Evolutionary conservation across 257 asterid species (phyloP), one percentile per base, ranked within the genome.

Genomic region (Penstemon eatonii): DNA sequence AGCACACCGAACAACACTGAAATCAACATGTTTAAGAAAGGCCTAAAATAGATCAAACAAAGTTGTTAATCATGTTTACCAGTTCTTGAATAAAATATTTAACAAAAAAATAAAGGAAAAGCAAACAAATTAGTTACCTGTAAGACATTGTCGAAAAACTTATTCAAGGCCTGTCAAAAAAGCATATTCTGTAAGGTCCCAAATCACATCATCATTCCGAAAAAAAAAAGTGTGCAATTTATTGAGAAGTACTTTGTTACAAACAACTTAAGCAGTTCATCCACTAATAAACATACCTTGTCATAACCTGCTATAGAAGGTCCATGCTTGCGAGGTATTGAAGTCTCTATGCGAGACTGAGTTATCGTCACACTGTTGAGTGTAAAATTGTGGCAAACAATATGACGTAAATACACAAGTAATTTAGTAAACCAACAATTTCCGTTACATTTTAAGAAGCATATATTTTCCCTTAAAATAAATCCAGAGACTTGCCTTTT

Each of bases 311-410:
- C 96, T 73, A 90, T 62, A 36, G 92, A 86, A 70, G 99, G 97
- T 51, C 99, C 97, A 70, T 93, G 97, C 85, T 93, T 93, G 75
- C 97, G 95, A 43, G 99, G 99, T 73, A 93, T 93, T 49, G 99
- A 93, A 57, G 96, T 81, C 88, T 90, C 99, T 72, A 90, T 69
- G 61, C 95, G 95, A 61, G 95, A 66, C 66, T 97, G 96, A 18
- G 96, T 84, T 43, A 79, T 71, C 53, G 99, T 93, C 75, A 93
- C 83, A 36, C 99, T 93, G 92, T 80, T 75, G 69, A 73, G 2
- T 46, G 51, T 7, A 46, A 5, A 49, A 12, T 10, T 49, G n/a
- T 25, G 6, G 54, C 18, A 49, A 49, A 49, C 19, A 49, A 49
- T 10, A 10, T 49, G 18, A 49, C 33, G 33, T 25, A 0, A 25